A percentile compares a stretch with the other conserved stretches of the same genome.
These are phyloP conservation scores for Trypanosoma congolense DNA, from an alignment of 208 protist species.

Conservation along the genomic window DNA sequence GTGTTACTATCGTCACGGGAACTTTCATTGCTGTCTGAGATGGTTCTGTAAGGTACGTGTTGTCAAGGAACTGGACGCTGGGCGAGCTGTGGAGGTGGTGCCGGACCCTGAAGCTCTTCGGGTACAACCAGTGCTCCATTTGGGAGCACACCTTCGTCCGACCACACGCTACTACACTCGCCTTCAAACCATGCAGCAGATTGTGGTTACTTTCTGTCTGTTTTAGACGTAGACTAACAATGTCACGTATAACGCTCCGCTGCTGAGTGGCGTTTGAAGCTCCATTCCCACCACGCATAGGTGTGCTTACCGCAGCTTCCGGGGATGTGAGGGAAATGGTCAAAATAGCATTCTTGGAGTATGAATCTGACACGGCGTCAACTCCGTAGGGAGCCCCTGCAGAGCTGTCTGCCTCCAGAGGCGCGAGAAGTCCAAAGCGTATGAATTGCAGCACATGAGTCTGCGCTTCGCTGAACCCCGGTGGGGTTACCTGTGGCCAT, in stretches of 20 bases:
- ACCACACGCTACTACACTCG: slow-evolving; percentile 59
- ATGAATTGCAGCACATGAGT: slow-evolving; percentile 67
- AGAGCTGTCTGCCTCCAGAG: slow-evolving; percentile 20
- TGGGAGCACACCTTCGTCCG: slow-evolving; percentile 76
- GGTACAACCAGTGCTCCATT: slow-evolving; percentile 81
- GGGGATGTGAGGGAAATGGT: slow-evolving; percentile 61
- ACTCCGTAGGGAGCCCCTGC: slow-evolving; percentile 33
- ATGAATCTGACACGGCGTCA: slow-evolving; percentile 72
- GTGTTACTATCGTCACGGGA: slow-evolving; percentile 61
- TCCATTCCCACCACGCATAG: slow-evolving; percentile 27
- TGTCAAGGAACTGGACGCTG: slow-evolving; percentile 64
- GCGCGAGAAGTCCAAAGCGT: slow-evolving; percentile 41
- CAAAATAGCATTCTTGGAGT: slow-evolving; percentile 53
- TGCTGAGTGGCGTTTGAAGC: slow-evolving; percentile 22
- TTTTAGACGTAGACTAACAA: slow-evolving; percentile 66
- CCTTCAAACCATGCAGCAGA: slow-evolving; percentile 52
- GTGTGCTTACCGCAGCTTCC: slow-evolving; percentile 55
- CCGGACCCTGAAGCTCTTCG: slow-evolving; percentile 50
- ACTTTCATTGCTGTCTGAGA: slow-evolving; percentile 49
- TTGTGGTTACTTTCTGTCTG: slow-evolving; percentile 87
- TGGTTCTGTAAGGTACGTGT: slow-evolving; percentile 39
- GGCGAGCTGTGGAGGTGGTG: slow-evolving; percentile 70
- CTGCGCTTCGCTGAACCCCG: slow-evolving; percentile 24
- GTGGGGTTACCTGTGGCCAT: slow-evolving; percentile 56
- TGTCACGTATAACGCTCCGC: slow-evolving; percentile 68